Conservation (phyloP, 345 rosid genomes). For the Citrus glauca region DNA sequence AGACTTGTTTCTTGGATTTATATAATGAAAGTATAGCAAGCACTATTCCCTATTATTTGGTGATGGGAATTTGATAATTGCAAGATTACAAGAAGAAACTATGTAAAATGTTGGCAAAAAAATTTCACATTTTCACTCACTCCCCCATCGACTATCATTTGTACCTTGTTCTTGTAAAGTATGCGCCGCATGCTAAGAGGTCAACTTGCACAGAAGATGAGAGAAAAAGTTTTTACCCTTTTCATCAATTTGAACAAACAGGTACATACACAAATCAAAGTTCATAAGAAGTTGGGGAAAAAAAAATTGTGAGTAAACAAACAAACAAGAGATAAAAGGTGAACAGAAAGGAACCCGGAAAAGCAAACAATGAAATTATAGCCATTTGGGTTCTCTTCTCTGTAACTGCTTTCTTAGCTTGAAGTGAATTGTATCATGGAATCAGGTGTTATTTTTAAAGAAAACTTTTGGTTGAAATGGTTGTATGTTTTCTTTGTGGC, state of each 20-base stretch:
- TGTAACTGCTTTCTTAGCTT: conserved; percentile 37
- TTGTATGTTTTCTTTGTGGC: conserved; percentile 10
- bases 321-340: conserved; percentile 30
- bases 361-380: conserved; percentile 35
- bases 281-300: background rate
- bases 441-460: conserved; percentile 17
- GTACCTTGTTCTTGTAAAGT: conserved; percentile 34
- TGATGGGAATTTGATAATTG: conserved; percentile 30
- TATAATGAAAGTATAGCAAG: background rate
- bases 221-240: background rate
- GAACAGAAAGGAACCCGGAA: conserved; percentile 30
- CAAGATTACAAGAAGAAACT: conserved; percentile 37
- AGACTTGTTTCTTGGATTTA: conserved; percentile 23
- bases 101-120: conserved; percentile 11
- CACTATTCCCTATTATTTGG: conserved; percentile 23
- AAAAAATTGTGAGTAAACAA: conserved; percentile 10
- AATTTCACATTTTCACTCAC: conserved; percentile 37
- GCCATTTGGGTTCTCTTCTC: conserved; percentile 3
- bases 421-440: conserved; percentile 18
- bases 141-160: conserved; percentile 40
- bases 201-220: conserved; percentile 6
- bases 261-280: background rate
- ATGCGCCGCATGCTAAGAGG: conserved; percentile 16
- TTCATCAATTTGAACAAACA: conserved; percentile 4
- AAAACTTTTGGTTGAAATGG: conserved; percentile 1